Evolutionary conservation across 2,329 filamentous ascomycete species (phyloP).

Genomic region (Cercospora citrullina): DNA sequence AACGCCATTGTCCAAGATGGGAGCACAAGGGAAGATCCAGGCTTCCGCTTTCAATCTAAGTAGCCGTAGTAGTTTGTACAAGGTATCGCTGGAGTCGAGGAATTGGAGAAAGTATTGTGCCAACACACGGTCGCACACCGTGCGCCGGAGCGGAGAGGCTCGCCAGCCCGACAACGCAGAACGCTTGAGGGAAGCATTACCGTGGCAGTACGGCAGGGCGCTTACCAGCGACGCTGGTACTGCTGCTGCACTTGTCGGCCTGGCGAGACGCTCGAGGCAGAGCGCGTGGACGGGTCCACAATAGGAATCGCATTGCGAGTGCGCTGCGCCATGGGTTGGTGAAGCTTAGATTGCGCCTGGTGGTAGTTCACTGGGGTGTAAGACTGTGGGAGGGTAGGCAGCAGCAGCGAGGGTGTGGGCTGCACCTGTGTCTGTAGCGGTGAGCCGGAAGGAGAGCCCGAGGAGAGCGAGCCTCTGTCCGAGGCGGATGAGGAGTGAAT

Average conservation of each 20-base stretch:
- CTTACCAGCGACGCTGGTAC: slow-evolving; percentile 52
- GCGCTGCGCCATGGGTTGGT: slow-evolving; percentile 86
- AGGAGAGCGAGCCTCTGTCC: slow-evolving; percentile 91
- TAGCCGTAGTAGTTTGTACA: slow-evolving; percentile 30
- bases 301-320: slow-evolving; percentile 95
- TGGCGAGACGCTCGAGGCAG: slow-evolving; percentile 77
- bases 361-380: slow-evolving; percentile 60
- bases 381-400: slow-evolving; percentile 59
- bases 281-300: slow-evolving; percentile 90
- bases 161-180: slow-evolving; percentile 32
- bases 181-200: slow-evolving; percentile 24
- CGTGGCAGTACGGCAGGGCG: slow-evolving; percentile 18
- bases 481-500: slow-evolving; percentile 80
- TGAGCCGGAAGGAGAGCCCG: slow-evolving; percentile 88
- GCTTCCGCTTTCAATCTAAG: slow-evolving; percentile 25
- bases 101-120: slow-evolving; percentile 6
- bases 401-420: slow-evolving; percentile 68
- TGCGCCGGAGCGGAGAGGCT: slow-evolving; percentile 21
- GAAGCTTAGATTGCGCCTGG: slow-evolving; percentile 69
- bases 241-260: slow-evolving; percentile 62
- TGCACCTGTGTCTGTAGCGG: slow-evolving; percentile 81
- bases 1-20: slow-evolving; percentile 29
- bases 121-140: slow-evolving; percentile 10
- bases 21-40: slow-evolving; percentile 12
- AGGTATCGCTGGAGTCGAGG: slow-evolving; percentile 26